Evolutionary conservation across 202 grass and related monocot genomes (phyloP).

Genomic region (Dendrocalamus latiflorus): DNA sequence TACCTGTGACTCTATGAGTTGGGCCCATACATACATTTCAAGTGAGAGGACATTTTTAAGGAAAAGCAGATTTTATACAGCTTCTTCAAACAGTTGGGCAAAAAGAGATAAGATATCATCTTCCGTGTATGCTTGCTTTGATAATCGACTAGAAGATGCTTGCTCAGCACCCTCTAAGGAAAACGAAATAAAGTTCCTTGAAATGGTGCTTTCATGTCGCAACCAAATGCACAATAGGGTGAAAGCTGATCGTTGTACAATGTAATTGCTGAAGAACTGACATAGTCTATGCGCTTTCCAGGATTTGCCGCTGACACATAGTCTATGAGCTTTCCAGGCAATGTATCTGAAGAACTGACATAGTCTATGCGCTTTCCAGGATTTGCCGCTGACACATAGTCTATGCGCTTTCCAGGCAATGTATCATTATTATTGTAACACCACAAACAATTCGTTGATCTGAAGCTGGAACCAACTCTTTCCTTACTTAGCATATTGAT

Average conservation of each 20-base stretch:
- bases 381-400: constrained; percentile 60
- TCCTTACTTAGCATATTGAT: not conserved
- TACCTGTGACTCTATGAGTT: too few species aligned
- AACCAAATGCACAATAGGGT: constrained; percentile 80
- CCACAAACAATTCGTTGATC: not conserved
- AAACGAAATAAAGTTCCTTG: constrained; percentile 93
- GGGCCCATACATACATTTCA: too few species aligned
- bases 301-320: too few species aligned
- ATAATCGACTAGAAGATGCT: constrained; percentile 65
- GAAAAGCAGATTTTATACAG: too few species aligned
- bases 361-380: constrained; percentile 98
- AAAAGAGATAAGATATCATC: too few species aligned
- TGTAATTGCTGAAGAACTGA: constrained; percentile 65
- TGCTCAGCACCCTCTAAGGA: constrained; percentile 64
- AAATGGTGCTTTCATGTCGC: constrained; percentile 73
- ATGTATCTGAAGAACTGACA: too few species aligned
- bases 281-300: too few species aligned
- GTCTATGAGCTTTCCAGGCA: too few species aligned
- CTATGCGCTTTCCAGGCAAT: too few species aligned
- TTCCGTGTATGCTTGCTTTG: constrained; percentile 82
- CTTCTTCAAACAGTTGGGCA: too few species aligned
- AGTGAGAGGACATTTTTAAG: too few species aligned
- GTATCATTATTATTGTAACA: not conserved
- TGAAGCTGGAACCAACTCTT: not conserved
- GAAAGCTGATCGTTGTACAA: constrained; percentile 76